Conservation (phyloP, 2,329 filamentous ascomycete genomes). For the Venturia carpophila region DNA sequence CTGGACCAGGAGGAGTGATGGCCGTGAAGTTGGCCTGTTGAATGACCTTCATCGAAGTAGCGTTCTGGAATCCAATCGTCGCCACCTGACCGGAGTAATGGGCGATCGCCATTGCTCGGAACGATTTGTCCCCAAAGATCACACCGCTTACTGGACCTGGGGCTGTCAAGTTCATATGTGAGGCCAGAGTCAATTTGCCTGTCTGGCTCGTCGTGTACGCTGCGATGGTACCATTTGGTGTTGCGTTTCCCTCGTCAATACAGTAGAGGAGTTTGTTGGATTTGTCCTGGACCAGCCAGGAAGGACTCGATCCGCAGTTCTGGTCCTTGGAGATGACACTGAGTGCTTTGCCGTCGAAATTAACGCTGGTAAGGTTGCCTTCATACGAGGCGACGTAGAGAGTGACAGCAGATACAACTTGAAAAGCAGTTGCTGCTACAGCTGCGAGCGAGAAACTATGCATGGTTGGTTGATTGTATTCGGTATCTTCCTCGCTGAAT, state of each 20-base stretch:
- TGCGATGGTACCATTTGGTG: constrained; percentile 42
- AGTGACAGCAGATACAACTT: constrained; percentile 26
- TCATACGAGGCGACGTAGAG: constrained; percentile 40
- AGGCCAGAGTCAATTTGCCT: constrained; percentile 33
- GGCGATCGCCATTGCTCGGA: constrained; percentile 34
- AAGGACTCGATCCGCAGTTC: constrained; percentile 48
- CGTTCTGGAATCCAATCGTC: not conserved
- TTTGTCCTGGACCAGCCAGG: constrained; percentile 53
- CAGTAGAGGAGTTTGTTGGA: constrained; percentile 48
- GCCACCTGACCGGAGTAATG: constrained; percentile 28
- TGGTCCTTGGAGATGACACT: constrained; percentile 38
- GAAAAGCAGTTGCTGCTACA: constrained; percentile 1
- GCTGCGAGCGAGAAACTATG: not conserved
- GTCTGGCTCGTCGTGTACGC: constrained; percentile 32
- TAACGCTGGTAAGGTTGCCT: constrained; percentile 38
- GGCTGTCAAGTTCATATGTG: constrained; percentile 28
- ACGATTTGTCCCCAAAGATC: constrained; percentile 33
- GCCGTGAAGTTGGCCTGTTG: constrained; percentile 9
- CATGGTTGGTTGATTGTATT: not conserved
- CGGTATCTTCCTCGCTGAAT: not conserved
- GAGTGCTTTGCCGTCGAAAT: constrained; percentile 25
- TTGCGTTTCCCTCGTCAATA: constrained; percentile 48
- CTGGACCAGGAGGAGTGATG: constrained; percentile 4
- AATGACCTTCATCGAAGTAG: not conserved
- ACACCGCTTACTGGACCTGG: constrained; percentile 35